Percentiles rank a stretch among this genome's conserved stretches.
Conservation (phyloP, 768 basidiomycete genomes). For the Mycena vitilis region DNA sequence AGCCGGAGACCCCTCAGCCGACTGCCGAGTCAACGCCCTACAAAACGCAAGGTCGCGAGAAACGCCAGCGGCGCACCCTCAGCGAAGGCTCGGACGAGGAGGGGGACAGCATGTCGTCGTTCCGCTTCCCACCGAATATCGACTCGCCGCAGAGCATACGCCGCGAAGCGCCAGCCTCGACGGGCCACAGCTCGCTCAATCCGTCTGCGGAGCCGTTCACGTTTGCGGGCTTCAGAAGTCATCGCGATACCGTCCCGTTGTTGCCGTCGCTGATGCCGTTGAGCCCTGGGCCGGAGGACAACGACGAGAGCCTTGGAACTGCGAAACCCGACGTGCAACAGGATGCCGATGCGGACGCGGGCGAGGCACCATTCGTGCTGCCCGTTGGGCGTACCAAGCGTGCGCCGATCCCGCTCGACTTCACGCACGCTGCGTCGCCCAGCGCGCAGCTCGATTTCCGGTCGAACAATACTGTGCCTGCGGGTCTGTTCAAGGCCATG, state of each 20-base stretch:
- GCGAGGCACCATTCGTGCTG: slow-evolving; percentile 40
- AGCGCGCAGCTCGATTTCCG: slow-evolving; percentile 59
- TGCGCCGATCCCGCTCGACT: slow-evolving; percentile 83
- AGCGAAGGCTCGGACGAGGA: slow-evolving; percentile 54
- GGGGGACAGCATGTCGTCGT: slow-evolving; percentile 77
- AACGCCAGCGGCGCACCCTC: slow-evolving; percentile 74
- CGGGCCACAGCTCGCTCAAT: slow-evolving; percentile 51
- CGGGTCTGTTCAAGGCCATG: slow-evolving; percentile 87
- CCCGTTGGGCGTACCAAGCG: slow-evolving; percentile 60
- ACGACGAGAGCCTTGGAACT: slow-evolving; percentile 46
- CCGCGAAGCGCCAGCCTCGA: slow-evolving; percentile 55
- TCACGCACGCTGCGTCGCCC: slow-evolving; percentile 59
- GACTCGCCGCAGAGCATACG: slow-evolving; percentile 64
- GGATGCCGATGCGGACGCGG: slow-evolving; percentile 41
- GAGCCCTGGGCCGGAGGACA: slow-evolving; percentile 42
- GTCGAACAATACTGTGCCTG: slow-evolving; percentile 82
- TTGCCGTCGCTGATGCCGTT: slow-evolving; percentile 30
- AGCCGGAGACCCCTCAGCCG: slow-evolving; percentile 40
- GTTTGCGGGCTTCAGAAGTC: slow-evolving; percentile 69
- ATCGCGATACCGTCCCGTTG: slow-evolving; percentile 37
- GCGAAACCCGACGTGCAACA: slow-evolving; percentile 47
- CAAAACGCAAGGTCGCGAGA: slow-evolving; percentile 81
- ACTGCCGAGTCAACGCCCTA: slow-evolving; percentile 55
- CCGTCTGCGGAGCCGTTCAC: slow-evolving; percentile 70
- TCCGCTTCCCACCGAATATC: slow-evolving; percentile 74